Evolutionary conservation across 202 grass and related monocot genomes (phyloP).

Genomic region (Brachypodium distachyon): DNA sequence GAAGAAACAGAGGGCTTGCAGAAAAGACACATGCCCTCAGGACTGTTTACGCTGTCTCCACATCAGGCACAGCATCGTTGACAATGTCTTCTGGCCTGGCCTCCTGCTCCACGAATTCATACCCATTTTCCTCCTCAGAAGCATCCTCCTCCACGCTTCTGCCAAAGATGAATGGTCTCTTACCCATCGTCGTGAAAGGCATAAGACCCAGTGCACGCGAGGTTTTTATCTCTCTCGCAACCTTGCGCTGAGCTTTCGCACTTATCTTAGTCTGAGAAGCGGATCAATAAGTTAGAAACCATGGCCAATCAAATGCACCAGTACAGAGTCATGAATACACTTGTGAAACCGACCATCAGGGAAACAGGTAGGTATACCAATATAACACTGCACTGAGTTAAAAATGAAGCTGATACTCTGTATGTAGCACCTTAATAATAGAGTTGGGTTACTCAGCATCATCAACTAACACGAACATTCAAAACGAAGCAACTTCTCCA

Average conservation of each 20-base stretch:
- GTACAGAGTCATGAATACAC: not conserved
- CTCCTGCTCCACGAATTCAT: constrained; percentile 10
- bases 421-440: not conserved
- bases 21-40: not conserved
- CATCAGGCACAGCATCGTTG: not conserved
- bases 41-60: constrained; percentile 4
- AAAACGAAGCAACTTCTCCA: not conserved
- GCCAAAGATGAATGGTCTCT: constrained; percentile 61
- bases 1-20: not conserved
- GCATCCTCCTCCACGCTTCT: constrained; percentile 54
- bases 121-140: constrained; percentile 33
- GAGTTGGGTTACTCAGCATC: not conserved
- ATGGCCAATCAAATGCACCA: not conserved
- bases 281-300: not conserved
- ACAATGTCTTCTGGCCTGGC: not conserved
- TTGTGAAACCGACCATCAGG: not conserved
- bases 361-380: not conserved
- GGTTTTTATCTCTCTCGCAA: constrained; percentile 92
- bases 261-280: constrained; percentile 68
- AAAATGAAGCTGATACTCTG: not conserved
- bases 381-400: not conserved
- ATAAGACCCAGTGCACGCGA: constrained; percentile 71
- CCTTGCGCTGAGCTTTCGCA: constrained; percentile 89
- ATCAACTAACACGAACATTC: not conserved
- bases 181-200: constrained; percentile 95